Percentiles rank a stretch among this genome's conserved stretches.
Conservation (phyloP, 352 stramenopile genomes). For the Saprolegnia diclina region DNA sequence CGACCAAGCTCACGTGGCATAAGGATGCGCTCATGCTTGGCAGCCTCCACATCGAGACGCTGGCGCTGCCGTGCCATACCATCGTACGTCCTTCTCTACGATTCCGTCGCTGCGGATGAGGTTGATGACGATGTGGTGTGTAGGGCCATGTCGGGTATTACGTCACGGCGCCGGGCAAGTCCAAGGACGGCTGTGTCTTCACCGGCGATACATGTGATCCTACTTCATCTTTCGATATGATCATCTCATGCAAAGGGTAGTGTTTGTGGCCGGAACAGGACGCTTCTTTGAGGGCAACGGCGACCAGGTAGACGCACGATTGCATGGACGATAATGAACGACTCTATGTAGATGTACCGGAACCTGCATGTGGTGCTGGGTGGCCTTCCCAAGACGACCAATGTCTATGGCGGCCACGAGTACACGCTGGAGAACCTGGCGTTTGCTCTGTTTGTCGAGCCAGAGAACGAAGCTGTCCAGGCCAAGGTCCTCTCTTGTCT, state of each 20-base stretch:
- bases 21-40: conserved; percentile 69
- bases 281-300: conserved; percentile 72
- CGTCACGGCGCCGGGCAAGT: not conserved
- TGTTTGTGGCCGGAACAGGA: conserved; percentile 88
- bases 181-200: conserved; percentile 71
- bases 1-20: conserved; percentile 50
- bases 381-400: conserved; percentile 55
- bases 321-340: not conserved
- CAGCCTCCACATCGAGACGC: conserved; percentile 41
- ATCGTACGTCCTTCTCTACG: conserved; percentile 31
- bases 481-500: conserved; percentile 41
- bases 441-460: conserved; percentile 87
- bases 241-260: not conserved
- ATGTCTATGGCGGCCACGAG: conserved; percentile 89
- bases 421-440: conserved; percentile 88
- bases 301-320: not conserved
- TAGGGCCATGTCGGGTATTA: conserved; percentile 23
- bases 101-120: not conserved
- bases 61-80: conserved; percentile 90
- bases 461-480: conserved; percentile 63
- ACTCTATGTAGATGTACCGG: conserved; percentile 73
- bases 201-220: conserved; percentile 74
- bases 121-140: not conserved
- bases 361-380: conserved; percentile 75
- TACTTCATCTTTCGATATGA: not conserved